Conservation (phyloP, 2,329 filamentous ascomycete species). For the Arthroderma sp. region DNA sequence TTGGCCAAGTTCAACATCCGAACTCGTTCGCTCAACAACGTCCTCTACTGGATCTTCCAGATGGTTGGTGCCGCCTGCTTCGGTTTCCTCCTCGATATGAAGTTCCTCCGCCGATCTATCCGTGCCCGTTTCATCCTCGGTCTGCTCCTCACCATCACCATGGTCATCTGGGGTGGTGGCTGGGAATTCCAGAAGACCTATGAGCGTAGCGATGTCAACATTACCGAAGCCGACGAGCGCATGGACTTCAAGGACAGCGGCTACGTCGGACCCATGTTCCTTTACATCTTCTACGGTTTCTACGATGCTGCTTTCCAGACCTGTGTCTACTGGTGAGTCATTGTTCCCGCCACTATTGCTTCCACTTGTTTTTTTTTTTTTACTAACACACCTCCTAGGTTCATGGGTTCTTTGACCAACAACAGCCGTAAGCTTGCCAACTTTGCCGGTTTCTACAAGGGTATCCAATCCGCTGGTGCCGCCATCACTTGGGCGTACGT, state of each 20-base stretch:
- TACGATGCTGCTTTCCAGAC: constrained; percentile 88
- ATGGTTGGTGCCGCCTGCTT: constrained; percentile 63
- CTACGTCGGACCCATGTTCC: constrained; percentile 68
- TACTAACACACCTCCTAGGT: constrained; percentile 37
- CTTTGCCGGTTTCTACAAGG: constrained; percentile 82
- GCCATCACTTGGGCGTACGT: constrained; percentile 42
- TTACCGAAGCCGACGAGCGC: constrained; percentile 13
- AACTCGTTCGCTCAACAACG: constrained; percentile 61
- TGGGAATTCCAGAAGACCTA: constrained; percentile 61
- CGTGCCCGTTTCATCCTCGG: constrained; percentile 53
- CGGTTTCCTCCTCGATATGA: constrained; percentile 56
- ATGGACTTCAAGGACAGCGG: constrained; percentile 35
- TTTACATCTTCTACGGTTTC: constrained; percentile 84
- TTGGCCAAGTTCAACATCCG: constrained; percentile 57
- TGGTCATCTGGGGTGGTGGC: constrained; percentile 71
- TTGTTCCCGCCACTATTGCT: not conserved
- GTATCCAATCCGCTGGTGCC: constrained; percentile 74
- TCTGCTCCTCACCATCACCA: constrained; percentile 54
- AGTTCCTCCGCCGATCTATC: constrained; percentile 46
- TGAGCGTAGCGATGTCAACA: constrained; percentile 29
- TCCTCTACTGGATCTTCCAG: constrained; percentile 68
- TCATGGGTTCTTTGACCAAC: constrained; percentile 88
- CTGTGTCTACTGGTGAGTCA: constrained; percentile 63
- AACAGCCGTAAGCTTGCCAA: constrained; percentile 85
- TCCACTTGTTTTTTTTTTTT: not conserved